These are phyloP conservation scores for Alternaria postmessia DNA, from an alignment of 2,329 filamentous ascomycete species.

Conservation along the genomic window DNA sequence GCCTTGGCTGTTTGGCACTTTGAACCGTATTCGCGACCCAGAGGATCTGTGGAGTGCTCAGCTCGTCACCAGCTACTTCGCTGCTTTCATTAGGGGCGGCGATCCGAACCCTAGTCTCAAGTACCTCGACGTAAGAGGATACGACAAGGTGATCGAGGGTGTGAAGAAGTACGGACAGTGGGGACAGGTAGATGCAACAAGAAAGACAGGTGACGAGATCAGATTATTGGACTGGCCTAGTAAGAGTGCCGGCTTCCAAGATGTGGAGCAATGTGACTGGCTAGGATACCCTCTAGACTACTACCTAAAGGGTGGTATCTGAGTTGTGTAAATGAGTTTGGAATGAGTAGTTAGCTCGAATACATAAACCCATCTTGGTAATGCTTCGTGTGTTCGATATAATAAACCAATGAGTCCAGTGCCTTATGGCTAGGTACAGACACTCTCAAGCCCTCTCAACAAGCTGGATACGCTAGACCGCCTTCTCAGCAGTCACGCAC, in stretches of 20 bases:
- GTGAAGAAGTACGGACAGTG: slow-evolving; percentile 51
- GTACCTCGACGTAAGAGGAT: slow-evolving; percentile 59
- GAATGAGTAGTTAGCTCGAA: background rate
- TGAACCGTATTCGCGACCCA: slow-evolving; percentile 59
- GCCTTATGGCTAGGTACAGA: too few relatives aligned
- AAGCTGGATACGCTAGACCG: too few relatives aligned
- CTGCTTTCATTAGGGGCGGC: slow-evolving; percentile 59
- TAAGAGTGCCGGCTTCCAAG: slow-evolving; percentile 54
- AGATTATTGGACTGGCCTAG: slow-evolving; percentile 60
- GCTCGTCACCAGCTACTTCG: slow-evolving; percentile 59
- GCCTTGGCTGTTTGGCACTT: slow-evolving; percentile 62
- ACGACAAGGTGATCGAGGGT: slow-evolving; percentile 53
- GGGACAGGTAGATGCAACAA: slow-evolving; percentile 42
- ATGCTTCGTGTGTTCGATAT: background rate
- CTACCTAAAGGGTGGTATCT: slow-evolving; percentile 41
- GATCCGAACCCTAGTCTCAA: slow-evolving; percentile 60
- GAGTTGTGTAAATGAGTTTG: background rate
- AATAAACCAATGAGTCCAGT: too few relatives aligned
- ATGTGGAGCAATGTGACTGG: slow-evolving; percentile 60
- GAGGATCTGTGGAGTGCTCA: slow-evolving; percentile 59
- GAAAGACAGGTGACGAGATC: slow-evolving; percentile 46
- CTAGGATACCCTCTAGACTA: slow-evolving; percentile 45
- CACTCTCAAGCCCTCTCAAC: too few relatives aligned
- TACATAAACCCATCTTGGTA: background rate
- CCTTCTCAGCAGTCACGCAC: too few relatives aligned